Evolutionary conservation across 768 basidiomycete species (phyloP), one percentile per base, ranked within the genome.

Genomic region (Boletus sp.): DNA sequence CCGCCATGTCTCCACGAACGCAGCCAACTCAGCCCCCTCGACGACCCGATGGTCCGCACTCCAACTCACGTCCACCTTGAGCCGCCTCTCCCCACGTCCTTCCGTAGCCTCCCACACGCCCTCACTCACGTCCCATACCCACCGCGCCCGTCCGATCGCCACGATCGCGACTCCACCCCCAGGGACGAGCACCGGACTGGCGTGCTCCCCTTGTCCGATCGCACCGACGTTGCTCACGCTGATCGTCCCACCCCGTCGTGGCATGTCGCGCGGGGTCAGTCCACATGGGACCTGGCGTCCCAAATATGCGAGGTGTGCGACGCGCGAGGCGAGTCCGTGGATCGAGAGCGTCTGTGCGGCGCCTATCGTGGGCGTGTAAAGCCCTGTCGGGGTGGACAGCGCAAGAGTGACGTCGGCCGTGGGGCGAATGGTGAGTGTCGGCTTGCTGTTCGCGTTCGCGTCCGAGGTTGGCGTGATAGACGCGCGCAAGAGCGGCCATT

Each of bases 91-190:
- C 1, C 84, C 83, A 15, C 17, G 29, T 4, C 45, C 52, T 18
- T 30, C 35, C n/a, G 36, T 46, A 0, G 59, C 59, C 24, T 62
- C 50, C 67, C 64, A 69, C 17, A 59, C 67, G 35, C 71, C 77
- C 20, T 81, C 75, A 52, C 78, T 77, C 42, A 88, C 85, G 60
- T 90, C 88, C 82, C 83, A 85, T 7, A 82, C 80, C 91, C 89
- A 92, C 64, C 83, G 83, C 10, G 90, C 89, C 29, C 87, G 71
- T 3, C 92, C 92, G 9, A 94, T 75, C 3, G 89, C 92, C 2
- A 90, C 90, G 56, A 94, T 93, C 11, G 90, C 91, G 0, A 94
- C 83, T 0, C 92, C 92, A 0, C 91, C 90, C 0, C 90, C 91
- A 0, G 86, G 87, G 0, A 93, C 84, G 2, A 94, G 77, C 46